Conservation (phyloP, 2,329 filamentous ascomycete species). For the Diaporthe caulivora region DNA sequence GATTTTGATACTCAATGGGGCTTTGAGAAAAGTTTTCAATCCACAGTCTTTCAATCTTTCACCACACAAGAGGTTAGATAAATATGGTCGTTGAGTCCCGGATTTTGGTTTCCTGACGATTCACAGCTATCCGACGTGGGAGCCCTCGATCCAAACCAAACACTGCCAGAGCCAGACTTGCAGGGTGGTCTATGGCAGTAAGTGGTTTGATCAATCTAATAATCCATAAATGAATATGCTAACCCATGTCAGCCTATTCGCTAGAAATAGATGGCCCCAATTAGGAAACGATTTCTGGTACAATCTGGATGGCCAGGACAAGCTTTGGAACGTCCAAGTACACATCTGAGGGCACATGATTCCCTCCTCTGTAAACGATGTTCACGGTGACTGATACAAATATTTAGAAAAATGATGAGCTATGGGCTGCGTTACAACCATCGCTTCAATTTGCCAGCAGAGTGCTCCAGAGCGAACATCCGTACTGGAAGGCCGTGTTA, state of each 20-base stretch:
- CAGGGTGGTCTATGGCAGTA: neutral
- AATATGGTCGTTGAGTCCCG: neutral
- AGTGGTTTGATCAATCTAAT: neutral
- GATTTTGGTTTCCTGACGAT: neutral
- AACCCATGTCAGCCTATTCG: neutral
- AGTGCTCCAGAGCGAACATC: neutral
- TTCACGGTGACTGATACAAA: neutral
- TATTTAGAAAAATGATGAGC: neutral
- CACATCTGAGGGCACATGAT: neutral
- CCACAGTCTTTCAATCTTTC: neutral
- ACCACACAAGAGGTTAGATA: neutral
- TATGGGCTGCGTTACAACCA: neutral
- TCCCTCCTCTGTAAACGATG: neutral
- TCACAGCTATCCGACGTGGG: neutral
- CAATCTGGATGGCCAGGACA: neutral
- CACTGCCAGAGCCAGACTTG: neutral
- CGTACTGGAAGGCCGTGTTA: conserved; percentile 5
- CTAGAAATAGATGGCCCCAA: neutral
- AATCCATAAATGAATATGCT: neutral
- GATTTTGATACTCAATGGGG: neutral
- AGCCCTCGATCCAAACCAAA: neutral
- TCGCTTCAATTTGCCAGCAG: neutral
- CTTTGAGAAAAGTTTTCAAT: neutral
- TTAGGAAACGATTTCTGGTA: neutral
- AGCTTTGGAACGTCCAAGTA: neutral